Conservation (phyloP, 2,329 filamentous ascomycete species). For the Hypomyces rosellus region DNA sequence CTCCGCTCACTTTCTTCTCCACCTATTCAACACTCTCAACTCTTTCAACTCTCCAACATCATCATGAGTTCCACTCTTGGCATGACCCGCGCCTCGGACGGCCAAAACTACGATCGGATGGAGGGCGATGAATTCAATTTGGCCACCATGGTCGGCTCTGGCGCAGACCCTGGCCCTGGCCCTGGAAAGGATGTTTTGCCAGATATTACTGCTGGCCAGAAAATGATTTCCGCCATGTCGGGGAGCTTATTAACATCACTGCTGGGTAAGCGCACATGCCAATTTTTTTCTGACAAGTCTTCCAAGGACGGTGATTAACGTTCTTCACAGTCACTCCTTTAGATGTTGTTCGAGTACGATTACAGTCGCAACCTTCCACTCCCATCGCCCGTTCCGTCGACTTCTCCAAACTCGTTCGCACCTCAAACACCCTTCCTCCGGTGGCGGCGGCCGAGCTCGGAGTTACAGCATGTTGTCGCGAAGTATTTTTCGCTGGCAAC, state of each 20-base stretch:
- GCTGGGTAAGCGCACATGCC: conserved; percentile 56
- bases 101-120: conserved; percentile 24
- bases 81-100: conserved; percentile 10
- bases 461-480: conserved; percentile 89
- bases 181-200: conserved; percentile 32
- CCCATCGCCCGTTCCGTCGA: conserved; percentile 43
- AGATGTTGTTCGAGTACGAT: conserved; percentile 89
- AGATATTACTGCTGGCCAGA: conserved; percentile 76
- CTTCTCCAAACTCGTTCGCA: conserved; percentile 50
- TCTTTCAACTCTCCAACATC: neutral
- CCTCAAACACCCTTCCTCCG: conserved; percentile 55
- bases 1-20: no score
- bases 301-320: conserved; percentile 7
- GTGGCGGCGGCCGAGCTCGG: conserved; percentile 76
- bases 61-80: conserved; percentile 14
- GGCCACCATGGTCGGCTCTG: conserved; percentile 21
- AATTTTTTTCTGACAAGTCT: no score
- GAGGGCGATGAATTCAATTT: conserved; percentile 24
- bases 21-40: no score
- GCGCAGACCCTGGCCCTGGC: conserved; percentile 8
- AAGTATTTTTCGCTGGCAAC: conserved; percentile 94
- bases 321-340: conserved; percentile 71
- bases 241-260: conserved; percentile 87
- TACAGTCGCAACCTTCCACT: conserved; percentile 67
- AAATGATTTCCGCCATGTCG: conserved; percentile 89